Conservation (phyloP, 2,329 filamentous ascomycete genomes). For the Xylariomycetidae sp. region DNA sequence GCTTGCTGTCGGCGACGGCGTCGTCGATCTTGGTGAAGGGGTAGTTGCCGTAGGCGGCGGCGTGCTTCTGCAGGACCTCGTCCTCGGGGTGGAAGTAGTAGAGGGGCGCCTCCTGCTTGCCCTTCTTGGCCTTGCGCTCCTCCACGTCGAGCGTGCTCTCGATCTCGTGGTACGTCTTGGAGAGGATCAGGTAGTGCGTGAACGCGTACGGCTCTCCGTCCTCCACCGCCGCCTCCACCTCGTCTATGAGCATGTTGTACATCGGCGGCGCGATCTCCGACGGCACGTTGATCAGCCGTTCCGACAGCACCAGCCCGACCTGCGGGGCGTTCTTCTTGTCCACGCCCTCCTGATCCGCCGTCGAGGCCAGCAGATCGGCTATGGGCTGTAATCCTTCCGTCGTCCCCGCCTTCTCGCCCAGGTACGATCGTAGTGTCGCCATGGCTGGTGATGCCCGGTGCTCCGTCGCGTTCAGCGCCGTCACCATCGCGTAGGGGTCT, state of each 20-base stretch:
- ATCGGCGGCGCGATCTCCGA: conserved; percentile 85
- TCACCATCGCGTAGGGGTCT: conserved; percentile 89
- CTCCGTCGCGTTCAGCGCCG: conserved; percentile 74
- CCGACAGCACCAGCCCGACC: conserved; percentile 82
- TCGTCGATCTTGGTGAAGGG: conserved; percentile 78
- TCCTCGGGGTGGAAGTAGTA: conserved; percentile 98
- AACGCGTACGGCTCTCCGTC: conserved; percentile 91
- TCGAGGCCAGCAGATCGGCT: conserved; percentile 49
- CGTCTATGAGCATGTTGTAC: conserved; percentile 90
- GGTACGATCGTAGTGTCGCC: conserved; percentile 64
- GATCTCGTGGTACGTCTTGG: conserved; percentile 88
- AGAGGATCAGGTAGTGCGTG: conserved; percentile 85
- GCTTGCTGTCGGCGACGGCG: conserved; percentile 79
- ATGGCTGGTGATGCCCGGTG: conserved; percentile 72
- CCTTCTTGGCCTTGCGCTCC: conserved; percentile 62
- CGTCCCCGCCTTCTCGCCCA: conserved; percentile 50
- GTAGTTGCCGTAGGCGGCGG: conserved; percentile 62
- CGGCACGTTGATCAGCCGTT: conserved; percentile 96
- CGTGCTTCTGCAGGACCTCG: conserved; percentile 76
- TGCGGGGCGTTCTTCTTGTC: no score
- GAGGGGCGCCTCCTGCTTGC: conserved; percentile 53
- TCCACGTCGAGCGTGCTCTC: conserved; percentile 71
- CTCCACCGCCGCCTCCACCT: conserved; percentile 81
- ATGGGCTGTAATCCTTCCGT: conserved; percentile 52
- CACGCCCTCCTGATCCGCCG: no score